Percentiles rank a stretch among this genome's conserved stretches.
Evolutionary conservation across 2,329 filamentous ascomycete species (phyloP).

Genomic region (Talaromyces sp.): DNA sequence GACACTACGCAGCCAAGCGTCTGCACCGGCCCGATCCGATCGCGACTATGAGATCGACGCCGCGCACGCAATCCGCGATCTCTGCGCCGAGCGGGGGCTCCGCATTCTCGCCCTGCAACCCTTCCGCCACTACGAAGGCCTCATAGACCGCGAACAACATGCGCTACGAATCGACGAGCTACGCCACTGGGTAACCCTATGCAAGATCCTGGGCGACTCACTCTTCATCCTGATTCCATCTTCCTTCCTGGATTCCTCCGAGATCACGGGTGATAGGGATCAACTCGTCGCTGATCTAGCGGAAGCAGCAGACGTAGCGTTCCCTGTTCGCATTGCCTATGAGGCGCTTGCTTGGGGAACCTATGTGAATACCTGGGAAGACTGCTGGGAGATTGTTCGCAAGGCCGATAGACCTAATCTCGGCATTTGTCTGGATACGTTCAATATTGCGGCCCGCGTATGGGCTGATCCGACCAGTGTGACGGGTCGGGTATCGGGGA

Average conservation of each 20-base stretch:
- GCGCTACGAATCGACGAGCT: constrained; percentile 23
- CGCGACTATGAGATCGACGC: constrained; percentile 62
- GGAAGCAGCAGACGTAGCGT: constrained; percentile 24
- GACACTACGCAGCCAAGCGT: constrained; percentile 40
- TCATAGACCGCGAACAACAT: constrained; percentile 20
- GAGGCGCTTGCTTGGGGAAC: constrained; percentile 75
- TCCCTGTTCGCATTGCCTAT: constrained; percentile 57
- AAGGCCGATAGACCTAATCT: constrained; percentile 70
- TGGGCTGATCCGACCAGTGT: constrained; percentile 67
- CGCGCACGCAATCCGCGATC: constrained; percentile 54
- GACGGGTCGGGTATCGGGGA: constrained; percentile 50
- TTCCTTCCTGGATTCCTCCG: constrained; percentile 21
- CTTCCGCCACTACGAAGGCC: constrained; percentile 71
- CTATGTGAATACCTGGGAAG: constrained; percentile 70
- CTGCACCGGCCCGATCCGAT: constrained; percentile 28
- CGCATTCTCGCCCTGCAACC: constrained; percentile 70
- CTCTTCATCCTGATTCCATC: constrained; percentile 29
- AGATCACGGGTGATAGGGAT: constrained; percentile 23
- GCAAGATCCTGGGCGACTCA: constrained; percentile 22
- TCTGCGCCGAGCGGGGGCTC: constrained; percentile 57
- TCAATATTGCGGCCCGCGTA: constrained; percentile 72
- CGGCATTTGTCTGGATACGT: constrained; percentile 75
- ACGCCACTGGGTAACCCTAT: constrained; percentile 21
- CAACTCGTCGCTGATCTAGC: constrained; percentile 21
- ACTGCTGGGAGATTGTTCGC: constrained; percentile 68